A percentile compares a stretch with the other conserved stretches of the same genome.
phyloP scores from a whole-genome alignment of 148 eudicot species.

The Cornus florida region DNA sequence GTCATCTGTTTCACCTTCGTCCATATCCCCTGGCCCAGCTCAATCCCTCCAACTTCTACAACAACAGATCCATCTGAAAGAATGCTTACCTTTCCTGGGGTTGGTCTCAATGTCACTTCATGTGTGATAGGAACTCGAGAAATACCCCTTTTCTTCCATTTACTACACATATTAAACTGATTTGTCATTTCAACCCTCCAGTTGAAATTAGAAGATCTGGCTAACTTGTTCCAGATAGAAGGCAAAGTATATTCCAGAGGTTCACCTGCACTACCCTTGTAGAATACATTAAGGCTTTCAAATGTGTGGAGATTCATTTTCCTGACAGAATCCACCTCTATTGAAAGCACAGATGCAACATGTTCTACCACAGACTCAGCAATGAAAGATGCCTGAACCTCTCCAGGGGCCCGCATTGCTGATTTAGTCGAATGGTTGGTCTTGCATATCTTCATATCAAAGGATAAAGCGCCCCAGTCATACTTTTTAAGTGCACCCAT shows the following conservation, averaged over 20 bases:
- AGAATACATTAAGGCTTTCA: slow-evolving; percentile 60
- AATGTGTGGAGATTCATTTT: slow-evolving; percentile 58
- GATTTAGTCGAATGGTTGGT: slow-evolving; percentile 73
- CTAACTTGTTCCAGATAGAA: slow-evolving; percentile 63
- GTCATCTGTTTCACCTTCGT: slow-evolving; percentile 91
- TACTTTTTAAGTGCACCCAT: slow-evolving; percentile 59
- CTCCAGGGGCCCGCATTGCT: slow-evolving; percentile 93
- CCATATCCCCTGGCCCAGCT: slow-evolving; percentile 91
- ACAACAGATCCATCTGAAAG: slow-evolving; percentile 79
- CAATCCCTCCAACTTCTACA: slow-evolving; percentile 95
- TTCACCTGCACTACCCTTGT: slow-evolving; percentile 47
- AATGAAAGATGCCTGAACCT: slow-evolving; percentile 69
- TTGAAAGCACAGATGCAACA: slow-evolving; percentile 61
- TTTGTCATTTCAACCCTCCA: slow-evolving; percentile 39
- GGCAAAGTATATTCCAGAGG: slow-evolving; percentile 74
- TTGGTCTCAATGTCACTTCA: slow-evolving; percentile 48
- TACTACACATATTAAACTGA: slow-evolving; percentile 42
- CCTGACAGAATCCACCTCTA: slow-evolving; percentile 72
- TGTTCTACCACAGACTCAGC: slow-evolving; percentile 88
- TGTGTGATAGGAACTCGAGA: slow-evolving; percentile 70
- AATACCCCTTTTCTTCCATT: slow-evolving; percentile 80
- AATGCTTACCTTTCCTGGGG: slow-evolving; percentile 87
- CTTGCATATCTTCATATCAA: slow-evolving; percentile 77
- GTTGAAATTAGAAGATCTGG: slow-evolving; percentile 43
- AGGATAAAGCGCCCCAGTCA: slow-evolving; percentile 86